These are phyloP conservation scores for Sporisorium sorghi DNA, from an alignment of 1,284 basidiomycete genomes.

Conservation along the genomic window DNA sequence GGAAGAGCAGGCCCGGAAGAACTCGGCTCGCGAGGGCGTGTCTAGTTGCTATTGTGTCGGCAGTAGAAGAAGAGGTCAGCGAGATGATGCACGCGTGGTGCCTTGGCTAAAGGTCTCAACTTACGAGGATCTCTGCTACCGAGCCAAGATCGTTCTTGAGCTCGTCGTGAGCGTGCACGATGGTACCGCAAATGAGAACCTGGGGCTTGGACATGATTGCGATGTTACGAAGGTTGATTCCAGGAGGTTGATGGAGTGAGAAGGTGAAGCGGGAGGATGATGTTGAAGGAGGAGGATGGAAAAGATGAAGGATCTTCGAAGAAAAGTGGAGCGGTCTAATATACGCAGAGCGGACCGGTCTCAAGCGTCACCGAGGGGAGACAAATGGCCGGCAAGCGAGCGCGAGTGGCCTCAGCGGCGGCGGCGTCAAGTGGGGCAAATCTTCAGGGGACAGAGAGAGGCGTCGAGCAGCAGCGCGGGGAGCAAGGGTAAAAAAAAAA, in stretches of 20 bases:
- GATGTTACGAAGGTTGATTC: background rate
- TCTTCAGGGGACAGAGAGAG: background rate
- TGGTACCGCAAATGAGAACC: conserved; percentile 56
- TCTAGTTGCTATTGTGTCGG: conserved; percentile 33
- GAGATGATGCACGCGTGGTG: conserved; percentile 68
- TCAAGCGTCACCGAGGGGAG: background rate
- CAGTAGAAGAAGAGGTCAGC: conserved; percentile 1
- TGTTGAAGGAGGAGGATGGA: background rate
- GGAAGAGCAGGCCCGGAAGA: conserved; percentile 42
- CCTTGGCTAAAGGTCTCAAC: too few relatives aligned
- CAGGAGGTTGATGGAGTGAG: background rate
- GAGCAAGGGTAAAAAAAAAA: background rate
- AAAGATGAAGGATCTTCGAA: conserved; percentile 1
- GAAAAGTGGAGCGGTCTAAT: conserved; percentile 4
- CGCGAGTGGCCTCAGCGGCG: background rate
- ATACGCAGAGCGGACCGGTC: conserved; percentile 5
- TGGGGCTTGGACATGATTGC: conserved; percentile 54
- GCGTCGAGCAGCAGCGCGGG: background rate
- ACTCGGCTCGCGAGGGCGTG: conserved; percentile 40
- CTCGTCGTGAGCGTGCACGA: conserved; percentile 56
- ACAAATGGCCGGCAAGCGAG: background rate
- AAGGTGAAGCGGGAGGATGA: background rate
- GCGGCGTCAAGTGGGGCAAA: conserved; percentile 8
- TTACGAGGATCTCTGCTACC: conserved; percentile 48
- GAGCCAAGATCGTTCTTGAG: conserved; percentile 52